Evolutionary conservation across 2,329 filamentous ascomycete genomes (phyloP).

Genomic region (Ophiostoma fasciatum): DNA sequence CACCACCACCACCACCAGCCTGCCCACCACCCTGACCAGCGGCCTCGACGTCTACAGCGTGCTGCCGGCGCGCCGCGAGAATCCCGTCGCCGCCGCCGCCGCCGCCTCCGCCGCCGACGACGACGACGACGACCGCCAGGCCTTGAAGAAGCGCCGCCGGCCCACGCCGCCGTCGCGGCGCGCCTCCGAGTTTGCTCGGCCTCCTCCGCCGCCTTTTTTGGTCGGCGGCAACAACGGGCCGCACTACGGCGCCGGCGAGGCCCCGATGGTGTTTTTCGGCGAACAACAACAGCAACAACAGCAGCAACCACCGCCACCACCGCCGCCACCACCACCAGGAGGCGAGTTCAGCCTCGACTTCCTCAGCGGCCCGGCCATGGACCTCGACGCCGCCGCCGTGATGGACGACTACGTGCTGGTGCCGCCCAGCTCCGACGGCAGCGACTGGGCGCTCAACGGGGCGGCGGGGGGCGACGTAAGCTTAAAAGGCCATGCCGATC

Average conservation of each 20-base stretch:
- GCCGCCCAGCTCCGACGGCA: slow-evolving; percentile 11
- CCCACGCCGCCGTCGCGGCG: slow-evolving; percentile 14
- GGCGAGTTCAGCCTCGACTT: slow-evolving; percentile 17
- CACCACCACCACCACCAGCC: background rate
- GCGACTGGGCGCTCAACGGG: slow-evolving; percentile 18
- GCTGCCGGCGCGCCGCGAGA: slow-evolving; percentile 19
- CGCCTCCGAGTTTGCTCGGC: slow-evolving; percentile 18
- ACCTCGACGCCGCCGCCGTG: slow-evolving; percentile 12
- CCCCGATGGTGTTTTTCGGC: too few species aligned
- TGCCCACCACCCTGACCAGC: slow-evolving; percentile 5
- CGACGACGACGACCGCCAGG: slow-evolving; percentile 13
- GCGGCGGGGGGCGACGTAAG: too few species aligned
- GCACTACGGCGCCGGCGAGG: too few species aligned
- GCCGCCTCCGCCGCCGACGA: too few species aligned
- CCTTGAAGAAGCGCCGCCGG: slow-evolving; percentile 18
- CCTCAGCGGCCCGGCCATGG: slow-evolving; percentile 16
- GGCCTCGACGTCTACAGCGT: slow-evolving; percentile 12
- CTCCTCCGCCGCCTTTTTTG: slow-evolving; percentile 18
- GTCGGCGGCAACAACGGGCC: too few species aligned
- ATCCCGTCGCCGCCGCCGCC: slow-evolving; percentile 11
- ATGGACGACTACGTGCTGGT: slow-evolving; percentile 16
- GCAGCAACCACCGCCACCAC: too few species aligned
- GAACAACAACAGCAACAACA: too few species aligned
- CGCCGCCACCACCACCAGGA: slow-evolving; percentile 5
- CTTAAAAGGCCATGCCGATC: background rate